Evolutionary conservation across 1,139 yeast species (phyloP), one percentile per base, ranked within the genome.

Genomic region (Debaryomyces fabryi): DNA sequence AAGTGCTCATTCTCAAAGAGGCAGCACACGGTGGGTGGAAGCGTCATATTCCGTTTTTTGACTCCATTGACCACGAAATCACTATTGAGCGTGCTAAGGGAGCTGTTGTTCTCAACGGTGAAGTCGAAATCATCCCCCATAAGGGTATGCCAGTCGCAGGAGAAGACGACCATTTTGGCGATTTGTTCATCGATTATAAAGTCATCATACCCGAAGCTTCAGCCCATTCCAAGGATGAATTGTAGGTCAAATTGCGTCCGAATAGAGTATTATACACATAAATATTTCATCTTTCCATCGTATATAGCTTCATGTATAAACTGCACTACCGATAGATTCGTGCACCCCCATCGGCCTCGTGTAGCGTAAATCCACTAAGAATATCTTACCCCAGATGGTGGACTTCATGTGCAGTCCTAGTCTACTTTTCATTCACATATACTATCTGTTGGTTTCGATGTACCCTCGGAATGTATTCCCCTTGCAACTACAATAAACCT

Each of bases 1-100:
- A 93, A 64, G 85, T 82, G 1, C 64, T 93, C 42, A 81, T 87
- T 2, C 73, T 85, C 46, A 74, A 78, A 49, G 97, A 93, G 64
- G 88, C 98, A 0, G 48, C 82, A 6, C 44, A 63, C 5, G 99
- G 99, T 15, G 90, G 85, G 12, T 93, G 99, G 98, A 62, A 67
- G 37, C 74, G 97, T 48, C 64, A 65, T 8, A 73, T 93, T 29
- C 79, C 78, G 38, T 86, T 84, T 55, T 78, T 93, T 49, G 96
- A 88, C 62, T 71, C 71, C 15, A 78, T 76, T 34, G 82, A 80
- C 49, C 69, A 73, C 25, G 70, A 63, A 9, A 59, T 90, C 16
- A 67, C 60, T 1, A 49, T 92, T 20, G 53, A 69, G 27, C 77
- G 96, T 53, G 60, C 59, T 0, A 52, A 59, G 3, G 91, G 92